Conservation (phyloP, 352 stramenopile species). For the Pythium brassicae region DNA sequence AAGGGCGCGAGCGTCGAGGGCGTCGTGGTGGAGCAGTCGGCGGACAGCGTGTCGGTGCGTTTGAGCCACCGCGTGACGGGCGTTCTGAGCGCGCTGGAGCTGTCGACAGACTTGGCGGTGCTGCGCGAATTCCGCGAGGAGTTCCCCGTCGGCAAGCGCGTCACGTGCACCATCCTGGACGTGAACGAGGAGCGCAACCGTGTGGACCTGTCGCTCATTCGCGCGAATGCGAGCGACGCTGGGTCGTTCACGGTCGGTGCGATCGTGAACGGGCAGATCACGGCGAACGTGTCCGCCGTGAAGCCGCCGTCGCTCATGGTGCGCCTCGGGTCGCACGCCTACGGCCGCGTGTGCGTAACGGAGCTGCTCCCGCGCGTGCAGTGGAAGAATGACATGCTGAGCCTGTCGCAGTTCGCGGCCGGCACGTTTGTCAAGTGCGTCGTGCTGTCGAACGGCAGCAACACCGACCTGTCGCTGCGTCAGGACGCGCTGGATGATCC, state of each 20-base stretch:
- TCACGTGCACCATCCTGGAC: slow-evolving; percentile 58
- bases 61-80: slow-evolving; percentile 75
- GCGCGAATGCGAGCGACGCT: slow-evolving; percentile 22
- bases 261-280: slow-evolving; percentile 72
- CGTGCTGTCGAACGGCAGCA: slow-evolving; percentile 46
- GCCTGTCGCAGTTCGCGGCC: slow-evolving; percentile 51
- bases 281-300: slow-evolving; percentile 62
- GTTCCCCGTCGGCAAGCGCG: slow-evolving; percentile 75
- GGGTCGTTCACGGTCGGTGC: slow-evolving; percentile 31
- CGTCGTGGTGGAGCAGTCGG: slow-evolving; percentile 64
- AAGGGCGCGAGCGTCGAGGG: slow-evolving; percentile 54
- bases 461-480: slow-evolving; percentile 79
- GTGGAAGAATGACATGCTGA: slow-evolving; percentile 74
- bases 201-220: slow-evolving; percentile 70
- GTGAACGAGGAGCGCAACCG: slow-evolving; percentile 71
- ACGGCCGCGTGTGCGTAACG: slow-evolving; percentile 79
- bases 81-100: slow-evolving; percentile 54
- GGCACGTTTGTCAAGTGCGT: slow-evolving; percentile 73
- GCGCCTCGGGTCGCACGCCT: slow-evolving; percentile 67
- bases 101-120: slow-evolving; percentile 55
- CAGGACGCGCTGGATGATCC: slow-evolving; percentile 49
- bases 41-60: slow-evolving; percentile 50
- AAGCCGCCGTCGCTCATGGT: slow-evolving; percentile 84
- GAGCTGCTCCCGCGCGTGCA: slow-evolving; percentile 51
- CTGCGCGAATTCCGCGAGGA: slow-evolving; percentile 57